phyloP scores from a whole-genome alignment of 2,329 filamentous ascomycete species.

The Scolecobasidium constrictum region DNA sequence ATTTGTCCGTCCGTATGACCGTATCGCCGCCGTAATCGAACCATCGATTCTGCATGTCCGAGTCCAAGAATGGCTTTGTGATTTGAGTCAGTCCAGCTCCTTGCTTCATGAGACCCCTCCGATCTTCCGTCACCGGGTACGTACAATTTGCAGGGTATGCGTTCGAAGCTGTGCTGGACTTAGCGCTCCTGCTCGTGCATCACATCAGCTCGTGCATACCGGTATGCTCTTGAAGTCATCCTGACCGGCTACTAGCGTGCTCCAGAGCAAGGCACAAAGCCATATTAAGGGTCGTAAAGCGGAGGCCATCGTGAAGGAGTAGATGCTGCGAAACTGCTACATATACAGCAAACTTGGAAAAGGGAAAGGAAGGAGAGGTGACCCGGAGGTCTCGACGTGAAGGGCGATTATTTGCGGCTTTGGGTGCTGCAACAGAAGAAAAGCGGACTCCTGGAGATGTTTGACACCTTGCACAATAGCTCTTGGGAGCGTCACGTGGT shows the following conservation, averaged over 20 bases:
- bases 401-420: too few species aligned
- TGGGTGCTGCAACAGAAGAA: too few species aligned
- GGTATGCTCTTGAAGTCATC: conserved; percentile 53
- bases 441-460: too few species aligned
- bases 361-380: conserved; percentile 6
- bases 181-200: not conserved
- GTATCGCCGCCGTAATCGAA: conserved; percentile 98
- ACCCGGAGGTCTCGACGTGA: too few species aligned
- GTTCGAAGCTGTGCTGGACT: conserved; percentile 57
- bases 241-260: conserved; percentile 17
- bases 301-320: not conserved
- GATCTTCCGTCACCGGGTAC: too few species aligned
- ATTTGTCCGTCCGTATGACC: conserved; percentile 65
- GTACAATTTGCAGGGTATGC: conserved; percentile 51
- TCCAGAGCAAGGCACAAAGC: conserved; percentile 14
- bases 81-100: not conserved
- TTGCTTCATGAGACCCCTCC: not conserved
- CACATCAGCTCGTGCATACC: conserved; percentile 35
- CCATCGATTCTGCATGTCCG: conserved; percentile 96
- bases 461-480: too few species aligned
- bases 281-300: conserved; percentile 17
- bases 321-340: not conserved
- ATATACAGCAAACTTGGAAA: conserved; percentile 27
- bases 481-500: too few species aligned
- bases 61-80: conserved; percentile 85